A percentile compares a stretch with the other conserved stretches of the same genome.
These are phyloP conservation scores for Chytridiales sp. DNA, from an alignment of 371 early-diverging fungal genomes.

Conservation along the genomic window DNA sequence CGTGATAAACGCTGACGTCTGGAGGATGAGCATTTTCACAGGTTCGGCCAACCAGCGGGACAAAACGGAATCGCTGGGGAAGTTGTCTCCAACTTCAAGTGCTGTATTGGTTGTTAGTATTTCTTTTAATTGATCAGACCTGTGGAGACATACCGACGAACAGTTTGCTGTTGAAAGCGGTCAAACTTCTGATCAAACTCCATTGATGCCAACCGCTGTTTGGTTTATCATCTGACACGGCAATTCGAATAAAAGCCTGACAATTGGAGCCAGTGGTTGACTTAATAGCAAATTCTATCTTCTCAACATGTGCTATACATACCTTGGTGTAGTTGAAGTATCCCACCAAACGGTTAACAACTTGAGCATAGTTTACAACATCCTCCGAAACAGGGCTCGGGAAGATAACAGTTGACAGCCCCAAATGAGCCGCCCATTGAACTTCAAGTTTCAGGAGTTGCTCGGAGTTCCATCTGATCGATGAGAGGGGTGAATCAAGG, in stretches of 20 bases:
- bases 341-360: slow-evolving; percentile 47
- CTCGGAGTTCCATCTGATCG: slow-evolving; percentile 61
- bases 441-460: slow-evolving; percentile 65
- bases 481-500: slow-evolving; percentile 55
- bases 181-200: slow-evolving; percentile 64
- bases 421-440: slow-evolving; percentile 72
- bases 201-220: slow-evolving; percentile 50
- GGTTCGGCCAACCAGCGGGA: slow-evolving; percentile 89
- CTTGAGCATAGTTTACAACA: slow-evolving; percentile 59
- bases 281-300: background rate
- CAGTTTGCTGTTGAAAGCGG: slow-evolving; percentile 56
- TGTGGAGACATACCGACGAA: slow-evolving; percentile 50
- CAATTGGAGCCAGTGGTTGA: slow-evolving; percentile 43
- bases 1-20: slow-evolving; percentile 66
- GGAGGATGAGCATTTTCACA: slow-evolving; percentile 69
- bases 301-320: background rate
- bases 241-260: slow-evolving; percentile 41
- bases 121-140: background rate
- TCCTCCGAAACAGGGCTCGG: slow-evolving; percentile 40
- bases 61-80: slow-evolving; percentile 55
- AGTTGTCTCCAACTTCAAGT: slow-evolving; percentile 61
- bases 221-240: slow-evolving; percentile 25
- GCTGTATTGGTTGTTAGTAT: slow-evolving; percentile 36
- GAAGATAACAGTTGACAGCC: slow-evolving; percentile 60
- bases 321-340: slow-evolving; percentile 30